Base-by-base conservation (phyloP, 306 rosid species). In the Cucurbita ficifolia region DNA sequence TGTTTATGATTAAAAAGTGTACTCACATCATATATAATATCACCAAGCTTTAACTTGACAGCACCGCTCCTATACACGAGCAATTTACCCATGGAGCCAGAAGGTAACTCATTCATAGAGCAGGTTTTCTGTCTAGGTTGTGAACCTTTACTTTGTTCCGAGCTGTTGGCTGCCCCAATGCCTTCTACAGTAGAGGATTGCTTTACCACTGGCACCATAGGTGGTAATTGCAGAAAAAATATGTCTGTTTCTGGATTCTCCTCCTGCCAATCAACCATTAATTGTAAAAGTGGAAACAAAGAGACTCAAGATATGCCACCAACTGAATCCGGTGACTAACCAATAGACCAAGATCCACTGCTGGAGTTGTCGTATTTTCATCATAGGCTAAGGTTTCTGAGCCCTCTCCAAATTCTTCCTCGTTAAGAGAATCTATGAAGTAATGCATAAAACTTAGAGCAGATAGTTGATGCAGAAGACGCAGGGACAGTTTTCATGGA, bases 11-110 rank as follows among this genome's bases (percentile, higher is more conserved):
- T 2, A 43, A 58, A 10, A 67, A 75, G 58, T 19, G 16, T 64
- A 80, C 97, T 88, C 85, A 86, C 97, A 81, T 93, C 96, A 73
- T 86, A 87, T 74, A 93, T 80, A 43, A 86, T 87, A 80, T 90
- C 71, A 5, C 97, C 97, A 57, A 87, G 81, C 83, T 86, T 93
- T 87, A 90, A 70, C 84, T 90, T 93, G 84, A 90, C 59, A 49
- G 82, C 86, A 76, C 97, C 97, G 63, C 97, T 90, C 83, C 16
- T 83, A 82, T 89, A 90, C 51, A 90, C 88, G 8, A 88, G 80
- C 92, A 90, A 84, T 87, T 93, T 90, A 46, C 98, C 98, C 79
- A 93, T 82, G 73, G 77, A 82, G 70, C 96, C 97, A 16, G 86
- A 70, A 73, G 97, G 89, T 77, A 89, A 54, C 33, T 85, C 89